Evolutionary conservation across 2,329 filamentous ascomycete genomes (phyloP), one percentile per base, ranked within the genome.

Genomic region (Colletotrichum cordylinicola): DNA sequence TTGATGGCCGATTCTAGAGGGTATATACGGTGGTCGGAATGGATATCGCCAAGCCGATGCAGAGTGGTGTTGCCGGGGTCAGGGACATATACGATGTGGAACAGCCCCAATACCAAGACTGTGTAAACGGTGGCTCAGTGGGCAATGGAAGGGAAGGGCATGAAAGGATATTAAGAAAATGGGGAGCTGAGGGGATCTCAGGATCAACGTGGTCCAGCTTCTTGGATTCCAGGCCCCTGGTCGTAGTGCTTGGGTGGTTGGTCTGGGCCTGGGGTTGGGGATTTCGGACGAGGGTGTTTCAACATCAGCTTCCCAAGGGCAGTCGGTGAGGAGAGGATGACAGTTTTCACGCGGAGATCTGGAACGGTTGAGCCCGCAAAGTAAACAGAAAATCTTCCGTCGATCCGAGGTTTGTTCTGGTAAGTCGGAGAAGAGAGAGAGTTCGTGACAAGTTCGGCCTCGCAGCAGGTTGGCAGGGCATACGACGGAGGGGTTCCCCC

Each of bases 201-300:
- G 48, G 55, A 35, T 61, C 55, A 56, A 62, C 56, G 69, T 67
- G 62, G 62, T 35, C 61, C 69, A 55, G 69, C 62, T 55, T n/a
- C n/a, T 48, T 52, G 55, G 64, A 35, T 62, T 67, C 18, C 39
- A 15, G n/a, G 21, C 39, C 33, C 31, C 62, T 67, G 35, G 35
- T 33, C 18, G 62, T 48, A 21, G 62, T 52, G 58, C 35, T 48
- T 27, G 31, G 66, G 71, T 24, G 62, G 60, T 52, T 66, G 52
- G 62, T 66, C 73, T 64, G 37, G 69, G 33, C 64, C 43, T 71
- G 33, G 18, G 68, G 67, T 33, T 31, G 48, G 69, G 24, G 31
- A 18, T 73, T 75, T 61, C 61, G 69, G 69, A 70, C 72, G 69
- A 67, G 62, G 55, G 56, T 21, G 73, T 75, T 75, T 75, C 73